Evolutionary conservation across 2,329 filamentous ascomycete genomes (phyloP).

Genomic region (Ampelomyces quisqualis): DNA sequence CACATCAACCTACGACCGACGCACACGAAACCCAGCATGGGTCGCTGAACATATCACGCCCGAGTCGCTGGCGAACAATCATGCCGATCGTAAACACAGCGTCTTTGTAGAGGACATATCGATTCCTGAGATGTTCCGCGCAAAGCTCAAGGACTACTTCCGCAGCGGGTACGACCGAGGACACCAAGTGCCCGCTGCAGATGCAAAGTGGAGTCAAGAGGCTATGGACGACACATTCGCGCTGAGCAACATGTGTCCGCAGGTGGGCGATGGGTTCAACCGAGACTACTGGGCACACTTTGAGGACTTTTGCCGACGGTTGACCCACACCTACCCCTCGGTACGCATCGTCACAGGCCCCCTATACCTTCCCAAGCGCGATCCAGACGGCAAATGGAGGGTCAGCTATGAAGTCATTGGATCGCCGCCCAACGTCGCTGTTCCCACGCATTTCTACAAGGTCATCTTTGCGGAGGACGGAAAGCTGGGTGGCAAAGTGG

Average conservation of each 20-base stretch:
- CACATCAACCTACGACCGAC: constrained; percentile 85
- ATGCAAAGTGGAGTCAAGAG: constrained; percentile 90
- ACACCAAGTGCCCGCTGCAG: constrained; percentile 94
- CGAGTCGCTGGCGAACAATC: constrained; percentile 70
- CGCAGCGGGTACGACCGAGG: constrained; percentile 93
- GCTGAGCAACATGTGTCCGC: constrained; percentile 95
- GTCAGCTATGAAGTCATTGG: constrained; percentile 96
- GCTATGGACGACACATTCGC: constrained; percentile 96
- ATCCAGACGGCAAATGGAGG: constrained; percentile 91
- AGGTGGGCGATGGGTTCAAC: constrained; percentile 98
- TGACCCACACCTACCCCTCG: constrained; percentile 77
- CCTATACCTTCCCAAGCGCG: constrained; percentile 83
- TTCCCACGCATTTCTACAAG: constrained; percentile 99
- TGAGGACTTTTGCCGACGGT: constrained; percentile 89
- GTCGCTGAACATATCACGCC: constrained; percentile 92
- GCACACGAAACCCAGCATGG: constrained; percentile 89
- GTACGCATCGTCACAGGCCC: constrained; percentile 93
- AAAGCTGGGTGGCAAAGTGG: constrained; percentile 63
- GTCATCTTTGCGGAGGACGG: constrained; percentile 95
- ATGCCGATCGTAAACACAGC: constrained; percentile 82
- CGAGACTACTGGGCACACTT: constrained; percentile 99
- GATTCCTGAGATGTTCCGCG: constrained; percentile 85
- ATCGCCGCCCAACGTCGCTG: constrained; percentile 86
- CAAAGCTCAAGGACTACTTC: constrained; percentile 89
- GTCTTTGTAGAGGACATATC: constrained; percentile 76